Percentiles rank a stretch among this genome's conserved stretches.
Evolutionary conservation across 1,284 basidiomycete species (phyloP).

Genomic region (Neonothopanus nambi): DNA sequence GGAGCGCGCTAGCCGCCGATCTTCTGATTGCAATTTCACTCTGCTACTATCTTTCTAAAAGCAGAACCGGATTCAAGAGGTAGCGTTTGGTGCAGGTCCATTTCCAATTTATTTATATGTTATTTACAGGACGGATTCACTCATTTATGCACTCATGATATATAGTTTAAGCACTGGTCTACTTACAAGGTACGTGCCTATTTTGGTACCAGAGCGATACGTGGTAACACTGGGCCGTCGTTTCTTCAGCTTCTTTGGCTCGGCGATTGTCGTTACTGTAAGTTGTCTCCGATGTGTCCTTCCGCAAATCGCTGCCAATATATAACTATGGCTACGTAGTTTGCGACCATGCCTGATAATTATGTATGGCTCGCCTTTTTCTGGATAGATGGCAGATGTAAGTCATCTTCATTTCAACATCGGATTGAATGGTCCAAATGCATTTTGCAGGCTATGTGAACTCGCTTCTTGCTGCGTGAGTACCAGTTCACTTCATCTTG

Average conservation of each 20-base stretch:
- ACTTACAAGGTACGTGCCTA: conserved; percentile 33
- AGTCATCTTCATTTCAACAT: conserved; percentile 13
- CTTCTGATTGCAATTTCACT: conserved; percentile 40
- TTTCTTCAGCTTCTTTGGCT: conserved; percentile 34
- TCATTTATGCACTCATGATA: conserved; percentile 39
- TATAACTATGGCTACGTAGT: conserved; percentile 25
- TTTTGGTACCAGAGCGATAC: not conserved
- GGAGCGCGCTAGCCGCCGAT: conserved; percentile 42
- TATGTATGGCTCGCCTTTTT: conserved; percentile 43
- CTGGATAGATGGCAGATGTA: conserved; percentile 44
- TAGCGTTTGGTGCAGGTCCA: not conserved
- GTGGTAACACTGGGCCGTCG: not conserved
- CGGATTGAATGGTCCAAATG: not conserved
- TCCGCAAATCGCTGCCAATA: not conserved
- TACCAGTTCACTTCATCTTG: conserved; percentile 9
- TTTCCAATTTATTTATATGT: conserved; percentile 1
- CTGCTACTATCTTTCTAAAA: conserved; percentile 41
- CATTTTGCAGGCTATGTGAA: conserved; percentile 40
- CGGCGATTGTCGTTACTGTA: conserved; percentile 38
- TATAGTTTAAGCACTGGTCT: conserved; percentile 43
- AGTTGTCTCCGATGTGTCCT: conserved; percentile 5
- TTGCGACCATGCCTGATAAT: conserved; percentile 40
- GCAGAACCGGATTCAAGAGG: conserved; percentile 15
- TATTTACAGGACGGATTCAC: conserved; percentile 36
- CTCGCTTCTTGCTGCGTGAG: conserved; percentile 40